A percentile compares a stretch with the other conserved stretches of the same genome.
phyloP scores from a whole-genome alignment of 805 yeast species.

The Jamesozyma rosinii region DNA sequence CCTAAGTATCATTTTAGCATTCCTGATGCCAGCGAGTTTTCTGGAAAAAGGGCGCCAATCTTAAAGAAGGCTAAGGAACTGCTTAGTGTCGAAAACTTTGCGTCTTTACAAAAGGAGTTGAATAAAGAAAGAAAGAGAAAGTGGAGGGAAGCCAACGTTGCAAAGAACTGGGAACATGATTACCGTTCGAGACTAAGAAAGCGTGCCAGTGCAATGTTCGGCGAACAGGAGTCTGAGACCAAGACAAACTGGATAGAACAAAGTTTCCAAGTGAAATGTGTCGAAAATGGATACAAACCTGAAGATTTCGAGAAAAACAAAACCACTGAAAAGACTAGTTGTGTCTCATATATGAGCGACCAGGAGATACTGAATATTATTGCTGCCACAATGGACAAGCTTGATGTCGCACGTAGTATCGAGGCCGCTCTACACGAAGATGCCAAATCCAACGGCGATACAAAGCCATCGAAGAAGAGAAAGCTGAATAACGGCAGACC shows the following conservation, averaged over 20 bases:
- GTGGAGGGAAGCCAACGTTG: slow-evolving; percentile 47
- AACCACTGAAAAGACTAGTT: slow-evolving; percentile 2
- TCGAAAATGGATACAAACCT: slow-evolving; percentile 2
- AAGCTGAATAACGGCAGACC: neutral
- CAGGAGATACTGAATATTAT: slow-evolving; percentile 26
- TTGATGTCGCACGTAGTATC: slow-evolving; percentile 24
- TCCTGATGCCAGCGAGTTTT: slow-evolving; percentile 13
- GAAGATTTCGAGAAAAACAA: slow-evolving; percentile 6
- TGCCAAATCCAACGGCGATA: slow-evolving; percentile 1
- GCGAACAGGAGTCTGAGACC: slow-evolving; percentile 45
- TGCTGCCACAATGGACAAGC: slow-evolving; percentile 18
- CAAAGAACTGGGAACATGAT: slow-evolving; percentile 82
- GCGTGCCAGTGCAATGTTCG: slow-evolving; percentile 60
- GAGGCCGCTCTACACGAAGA: slow-evolving; percentile 22
- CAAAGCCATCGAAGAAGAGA: slow-evolving; percentile 4
- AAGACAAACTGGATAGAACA: slow-evolving; percentile 62
- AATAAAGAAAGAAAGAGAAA: slow-evolving; percentile 29
- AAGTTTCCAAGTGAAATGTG: slow-evolving; percentile 55
- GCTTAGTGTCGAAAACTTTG: slow-evolving; percentile 16
- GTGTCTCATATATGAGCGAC: slow-evolving; percentile 19
- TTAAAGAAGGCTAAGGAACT: slow-evolving; percentile 19
- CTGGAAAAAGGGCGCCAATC: slow-evolving; percentile 16
- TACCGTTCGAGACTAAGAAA: slow-evolving; percentile 67
- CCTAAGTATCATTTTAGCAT: slow-evolving; percentile 10
- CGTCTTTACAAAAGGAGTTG: slow-evolving; percentile 19